Evolutionary conservation across 2,329 filamentous ascomycete species (phyloP).

Genomic region (Colletotrichum lini): DNA sequence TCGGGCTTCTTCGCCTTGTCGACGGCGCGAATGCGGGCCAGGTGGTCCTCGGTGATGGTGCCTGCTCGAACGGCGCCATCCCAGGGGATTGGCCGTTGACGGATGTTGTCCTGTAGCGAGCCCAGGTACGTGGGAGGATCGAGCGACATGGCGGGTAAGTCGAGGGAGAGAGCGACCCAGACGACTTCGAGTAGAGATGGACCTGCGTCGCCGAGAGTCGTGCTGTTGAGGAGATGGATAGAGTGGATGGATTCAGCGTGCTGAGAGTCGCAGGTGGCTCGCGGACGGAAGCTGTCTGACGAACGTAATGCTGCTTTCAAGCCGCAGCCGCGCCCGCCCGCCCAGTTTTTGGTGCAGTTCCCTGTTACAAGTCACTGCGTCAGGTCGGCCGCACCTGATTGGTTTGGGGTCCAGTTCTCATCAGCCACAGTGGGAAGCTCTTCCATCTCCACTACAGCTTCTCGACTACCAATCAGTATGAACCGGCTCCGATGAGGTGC

Average conservation of each 20-base stretch:
- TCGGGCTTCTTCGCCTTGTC: slow-evolving; percentile 93
- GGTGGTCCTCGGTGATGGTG: slow-evolving; percentile 93
- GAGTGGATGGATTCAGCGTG: slow-evolving; percentile 32
- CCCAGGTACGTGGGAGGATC: slow-evolving; percentile 88
- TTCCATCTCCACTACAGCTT: slow-evolving; percentile 17
- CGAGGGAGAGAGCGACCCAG: slow-evolving; percentile 32
- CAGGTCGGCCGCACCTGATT: slow-evolving; percentile 29
- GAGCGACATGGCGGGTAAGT: slow-evolving; percentile 78
- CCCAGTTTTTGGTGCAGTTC: slow-evolving; percentile 34
- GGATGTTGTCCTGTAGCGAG: slow-evolving; percentile 96
- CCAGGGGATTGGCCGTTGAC: slow-evolving; percentile 96
- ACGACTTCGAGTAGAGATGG: slow-evolving; percentile 34
- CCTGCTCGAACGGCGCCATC: slow-evolving; percentile 94
- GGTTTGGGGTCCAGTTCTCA: slow-evolving; percentile 22
- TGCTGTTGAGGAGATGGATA: slow-evolving; percentile 16
- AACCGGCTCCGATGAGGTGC: neutral
- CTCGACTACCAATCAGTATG: neutral
- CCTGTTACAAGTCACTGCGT: slow-evolving; percentile 37
- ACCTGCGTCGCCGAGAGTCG: slow-evolving; percentile 33
- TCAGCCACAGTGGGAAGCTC: slow-evolving; percentile 35
- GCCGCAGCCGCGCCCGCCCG: slow-evolving; percentile 33
- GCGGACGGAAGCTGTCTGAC: slow-evolving; percentile 37
- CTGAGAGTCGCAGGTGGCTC: slow-evolving; percentile 33
- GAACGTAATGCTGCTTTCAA: slow-evolving; percentile 28
- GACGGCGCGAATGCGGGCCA: slow-evolving; percentile 95